Evolutionary conservation across 768 basidiomycete species (phyloP), one percentile per base, ranked within the genome.

Genomic region (Pisolithus tinctorius): DNA sequence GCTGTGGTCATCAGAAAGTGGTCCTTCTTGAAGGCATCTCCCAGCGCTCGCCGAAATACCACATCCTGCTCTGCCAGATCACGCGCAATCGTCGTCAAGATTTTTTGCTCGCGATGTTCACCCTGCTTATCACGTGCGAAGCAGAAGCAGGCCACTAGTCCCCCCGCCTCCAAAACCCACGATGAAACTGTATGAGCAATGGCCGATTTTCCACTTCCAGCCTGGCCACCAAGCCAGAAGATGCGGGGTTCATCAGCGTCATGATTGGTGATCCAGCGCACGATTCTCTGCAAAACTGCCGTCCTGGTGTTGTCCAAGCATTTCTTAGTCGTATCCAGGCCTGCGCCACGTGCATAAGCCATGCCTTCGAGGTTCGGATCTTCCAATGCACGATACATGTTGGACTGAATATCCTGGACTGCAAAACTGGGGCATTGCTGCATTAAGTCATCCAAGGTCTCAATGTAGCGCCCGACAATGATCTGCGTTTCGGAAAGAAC

Each of bases 91-190:
- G 41, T 42, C 17, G 17, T 50, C 47, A 58, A 58, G 3, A 60
- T 25, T 45, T 55, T 16, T 34, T 47, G 17, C 6, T 42, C 17
- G 6, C 17, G 50, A 13, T 44, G 10, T 47, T 45, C 48, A 4
- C 44, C 37, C 38, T 50, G 46, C 17, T 23, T n/a, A 42, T 42
- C 41, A 20, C 17, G 41, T 20, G 41, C 41, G 11, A 42, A 42
- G 17, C 58, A 63, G 25, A 61, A 49, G 9, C 48, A 48, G 11
- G 60, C 52, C 25, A 54, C 60, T 3, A 61, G 53, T 17, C 58
- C 49, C 14, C 49, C 47, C 16, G 49, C 20, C 16, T 54, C 37
- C 13, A 44, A 14, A 29, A 54, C 50, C 37, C 39, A 37, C 16
- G 40, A 1, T 26, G 58, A 55, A 13, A 54, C 48, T 4, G 58